Percentiles rank a stretch among this genome's conserved stretches.
Conservation (phyloP, 805 yeast genomes). For the Wickerhamomyces bovis region DNA sequence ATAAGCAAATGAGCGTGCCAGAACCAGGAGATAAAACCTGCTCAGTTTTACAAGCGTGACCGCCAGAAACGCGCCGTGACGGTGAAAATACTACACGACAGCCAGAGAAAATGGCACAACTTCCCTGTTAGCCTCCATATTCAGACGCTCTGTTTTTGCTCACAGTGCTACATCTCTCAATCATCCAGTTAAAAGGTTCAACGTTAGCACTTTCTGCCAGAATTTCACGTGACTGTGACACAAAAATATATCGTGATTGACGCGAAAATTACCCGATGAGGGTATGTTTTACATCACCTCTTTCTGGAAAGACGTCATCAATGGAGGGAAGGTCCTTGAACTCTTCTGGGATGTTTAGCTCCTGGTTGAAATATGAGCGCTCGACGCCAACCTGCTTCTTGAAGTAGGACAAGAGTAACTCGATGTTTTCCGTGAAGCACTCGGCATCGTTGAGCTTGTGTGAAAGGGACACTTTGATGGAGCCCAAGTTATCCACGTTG, state of each 20-base stretch:
- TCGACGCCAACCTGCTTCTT: conserved; percentile 26
- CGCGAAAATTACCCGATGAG: neutral
- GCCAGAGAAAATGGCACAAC: neutral
- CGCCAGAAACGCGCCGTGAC: neutral
- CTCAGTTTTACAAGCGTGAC: neutral
- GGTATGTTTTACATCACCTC: neutral
- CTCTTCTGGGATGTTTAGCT: conserved; percentile 40
- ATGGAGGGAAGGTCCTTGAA: conserved; percentile 24
- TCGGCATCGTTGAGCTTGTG: conserved; percentile 8
- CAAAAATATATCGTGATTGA: neutral
- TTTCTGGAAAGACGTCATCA: conserved; percentile 4
- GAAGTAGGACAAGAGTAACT: conserved; percentile 32
- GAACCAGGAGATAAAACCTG: neutral
- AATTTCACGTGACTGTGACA: conserved; percentile 3
- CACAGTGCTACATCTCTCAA: neutral
- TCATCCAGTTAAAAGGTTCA: neutral
- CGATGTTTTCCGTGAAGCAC: conserved; percentile 35
- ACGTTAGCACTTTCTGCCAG: neutral
- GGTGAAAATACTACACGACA: neutral
- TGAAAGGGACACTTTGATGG: conserved; percentile 9
- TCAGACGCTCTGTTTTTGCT: neutral
- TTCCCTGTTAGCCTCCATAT: neutral
- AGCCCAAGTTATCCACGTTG: conserved; percentile 11
- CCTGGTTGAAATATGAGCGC: conserved; percentile 27
- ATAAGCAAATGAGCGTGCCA: neutral